Evolutionary conservation across 495 filamentous ascomycete species (phyloP), one percentile per base, ranked within the genome.

Genomic region (Evernia prunastri): DNA sequence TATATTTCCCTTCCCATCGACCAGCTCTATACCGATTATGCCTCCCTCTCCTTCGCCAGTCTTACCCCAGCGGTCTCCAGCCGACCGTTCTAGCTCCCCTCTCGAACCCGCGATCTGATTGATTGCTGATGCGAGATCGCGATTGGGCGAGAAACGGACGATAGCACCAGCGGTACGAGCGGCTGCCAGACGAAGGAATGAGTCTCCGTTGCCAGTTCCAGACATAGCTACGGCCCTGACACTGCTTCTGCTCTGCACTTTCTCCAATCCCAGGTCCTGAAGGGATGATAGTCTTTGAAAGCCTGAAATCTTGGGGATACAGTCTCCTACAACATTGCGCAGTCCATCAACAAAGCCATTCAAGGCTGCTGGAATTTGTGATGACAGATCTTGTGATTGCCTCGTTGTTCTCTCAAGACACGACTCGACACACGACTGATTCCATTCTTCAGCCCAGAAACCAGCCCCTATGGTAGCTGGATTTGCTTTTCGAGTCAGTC

Each of bases 121-220:
- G 6, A 91, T 67, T 10, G 89, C 87, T 17, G 73, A 63, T 0
- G 74, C 69, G 1, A 82, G 75, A 31, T 67, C 68, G 36, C 49
- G 60, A 9, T 40, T 29, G 0, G 69, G 67, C 8, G 86, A 77
- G 72, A 87, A 92, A n/a, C 87, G 81, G 15, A 84, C 81, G 61
- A 93, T 88, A 1, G 91, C 84, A 17, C 84, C 87, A 4, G 86
- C 84, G 11, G 89, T 91, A 8, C 88, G 82, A 6, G 80, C 84
- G 3, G 91, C 91, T n/a, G 80, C 80, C 23, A 83, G 75, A 1
- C 90, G 85, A 4, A 96, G 81, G 71, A 96, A 96, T 1, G 90
- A 90, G 70, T 96, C 92, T 1, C 92, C 92, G 66, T 96, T 95
- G 6, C 92, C 92, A 0, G 92, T 96, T 1, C 91, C 91, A 0